Evolutionary conservation across 306 rosid genomes (phyloP).

Genomic region (Trifolium pratense): DNA sequence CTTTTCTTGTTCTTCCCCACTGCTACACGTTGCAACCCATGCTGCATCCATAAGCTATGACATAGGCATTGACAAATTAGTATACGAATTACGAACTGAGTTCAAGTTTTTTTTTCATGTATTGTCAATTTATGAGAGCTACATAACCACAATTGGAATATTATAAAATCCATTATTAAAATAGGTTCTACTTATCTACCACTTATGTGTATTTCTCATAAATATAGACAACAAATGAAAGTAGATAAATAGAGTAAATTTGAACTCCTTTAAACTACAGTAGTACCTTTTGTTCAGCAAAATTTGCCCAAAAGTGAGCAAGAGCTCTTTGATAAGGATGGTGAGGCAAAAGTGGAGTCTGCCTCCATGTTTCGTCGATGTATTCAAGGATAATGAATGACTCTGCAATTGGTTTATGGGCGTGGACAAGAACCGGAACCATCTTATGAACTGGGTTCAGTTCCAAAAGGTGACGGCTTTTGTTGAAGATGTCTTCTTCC

Average conservation of each 20-base stretch:
- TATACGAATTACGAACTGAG: too few relatives aligned
- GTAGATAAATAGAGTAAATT: too few relatives aligned
- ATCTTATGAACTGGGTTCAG: constrained; percentile 51
- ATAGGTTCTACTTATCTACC: too few relatives aligned
- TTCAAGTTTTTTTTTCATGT: too few relatives aligned
- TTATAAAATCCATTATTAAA: too few relatives aligned
- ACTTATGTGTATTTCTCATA: too few relatives aligned
- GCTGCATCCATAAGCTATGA: constrained; percentile 31
- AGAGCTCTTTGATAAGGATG: constrained; percentile 45
- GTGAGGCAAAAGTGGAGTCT: constrained; percentile 44
- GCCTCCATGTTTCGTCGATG: constrained; percentile 44
- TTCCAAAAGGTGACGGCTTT: constrained; percentile 44
- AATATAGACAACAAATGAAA: too few relatives aligned
- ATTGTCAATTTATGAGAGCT: too few relatives aligned
- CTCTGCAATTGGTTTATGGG: constrained; percentile 15
- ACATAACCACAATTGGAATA: too few relatives aligned
- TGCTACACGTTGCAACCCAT: constrained; percentile 31
- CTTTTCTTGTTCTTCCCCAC: constrained; percentile 46
- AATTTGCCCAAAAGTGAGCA: constrained; percentile 48
- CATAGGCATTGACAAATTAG: too few relatives aligned
- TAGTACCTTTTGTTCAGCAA: constrained; percentile 40
- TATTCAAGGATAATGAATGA: constrained; percentile 48
- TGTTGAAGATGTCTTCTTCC: constrained; percentile 51
- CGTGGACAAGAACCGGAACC: constrained; percentile 41
- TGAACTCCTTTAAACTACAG: too few relatives aligned